These are phyloP conservation scores for Cryptosporidium baileyi DNA, from an alignment of 169 alveolate species.

Conservation along the genomic window DNA sequence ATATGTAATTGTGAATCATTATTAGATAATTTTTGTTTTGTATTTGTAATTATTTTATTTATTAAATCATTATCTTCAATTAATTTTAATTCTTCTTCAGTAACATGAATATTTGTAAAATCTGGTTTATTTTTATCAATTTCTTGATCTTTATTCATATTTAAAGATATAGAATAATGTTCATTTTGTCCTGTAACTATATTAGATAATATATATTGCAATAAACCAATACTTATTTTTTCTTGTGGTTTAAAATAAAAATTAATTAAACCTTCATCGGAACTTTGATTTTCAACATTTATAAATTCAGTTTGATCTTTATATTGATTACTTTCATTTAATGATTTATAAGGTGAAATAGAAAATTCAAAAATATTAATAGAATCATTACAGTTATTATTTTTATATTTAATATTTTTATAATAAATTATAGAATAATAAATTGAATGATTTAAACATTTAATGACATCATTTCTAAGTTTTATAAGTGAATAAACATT, in stretches of 20 bases:
- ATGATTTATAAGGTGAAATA: background rate
- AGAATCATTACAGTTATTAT: background rate
- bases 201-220: slow-evolving; percentile 10
- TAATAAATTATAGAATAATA: slow-evolving; percentile 5
- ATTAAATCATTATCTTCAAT: background rate
- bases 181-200: slow-evolving; percentile 55
- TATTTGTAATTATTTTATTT: background rate
- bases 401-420: background rate
- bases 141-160: background rate
- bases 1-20: slow-evolving; percentile 6
- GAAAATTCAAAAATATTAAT: background rate
- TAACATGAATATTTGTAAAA: too few species aligned
- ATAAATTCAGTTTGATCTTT: background rate
- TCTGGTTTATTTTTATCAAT: background rate
- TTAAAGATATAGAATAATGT: slow-evolving; percentile 11
- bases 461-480: slow-evolving; percentile 58
- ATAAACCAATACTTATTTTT: background rate
- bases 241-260: background rate
- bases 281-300: background rate
- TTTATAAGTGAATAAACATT: slow-evolving; percentile 50
- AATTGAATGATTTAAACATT: slow-evolving; percentile 31
- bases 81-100: background rate
- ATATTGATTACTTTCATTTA: background rate
- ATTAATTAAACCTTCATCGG: background rate
- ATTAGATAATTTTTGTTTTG: background rate